phyloP scores from a whole-genome alignment of 2,329 filamentous ascomycete genomes.

The Colletotrichum sp. region DNA sequence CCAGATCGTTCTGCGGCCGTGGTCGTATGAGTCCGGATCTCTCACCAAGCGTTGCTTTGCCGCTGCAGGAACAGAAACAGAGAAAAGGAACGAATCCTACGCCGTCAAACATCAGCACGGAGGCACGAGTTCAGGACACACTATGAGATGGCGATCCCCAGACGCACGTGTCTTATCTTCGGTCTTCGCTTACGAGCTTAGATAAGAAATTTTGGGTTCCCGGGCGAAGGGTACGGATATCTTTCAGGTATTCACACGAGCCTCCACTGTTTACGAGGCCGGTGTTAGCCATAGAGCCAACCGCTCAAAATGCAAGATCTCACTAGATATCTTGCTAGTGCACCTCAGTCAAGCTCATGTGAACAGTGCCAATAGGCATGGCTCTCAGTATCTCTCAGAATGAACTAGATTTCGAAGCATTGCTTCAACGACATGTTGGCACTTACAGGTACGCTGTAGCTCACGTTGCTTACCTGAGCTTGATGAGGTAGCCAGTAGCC shows the following conservation, averaged over 20 bases:
- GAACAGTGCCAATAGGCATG: neutral
- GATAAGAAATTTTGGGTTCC: neutral
- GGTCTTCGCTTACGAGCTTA: neutral
- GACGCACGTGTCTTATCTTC: neutral
- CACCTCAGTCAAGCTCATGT: neutral
- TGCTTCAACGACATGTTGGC: neutral
- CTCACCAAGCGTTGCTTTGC: neutral
- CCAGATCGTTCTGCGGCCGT: neutral
- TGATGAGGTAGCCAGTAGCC: neutral
- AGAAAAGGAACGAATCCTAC: neutral
- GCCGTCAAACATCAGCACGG: neutral
- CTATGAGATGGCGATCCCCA: neutral
- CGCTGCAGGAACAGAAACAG: neutral
- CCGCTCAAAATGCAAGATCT: neutral
- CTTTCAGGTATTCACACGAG: neutral
- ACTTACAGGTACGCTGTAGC: neutral
- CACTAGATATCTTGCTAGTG: neutral
- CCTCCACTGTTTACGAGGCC: neutral
- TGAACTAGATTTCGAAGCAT: neutral
- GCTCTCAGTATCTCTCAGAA: neutral
- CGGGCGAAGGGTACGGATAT: neutral
- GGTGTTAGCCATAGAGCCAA: neutral
- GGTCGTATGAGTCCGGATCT: slow-evolving; percentile 1
- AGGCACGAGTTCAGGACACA: neutral
- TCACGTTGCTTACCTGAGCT: neutral